phyloP scores from a whole-genome alignment of 305 asterid genomes.

The Solanum hybrid region DNA sequence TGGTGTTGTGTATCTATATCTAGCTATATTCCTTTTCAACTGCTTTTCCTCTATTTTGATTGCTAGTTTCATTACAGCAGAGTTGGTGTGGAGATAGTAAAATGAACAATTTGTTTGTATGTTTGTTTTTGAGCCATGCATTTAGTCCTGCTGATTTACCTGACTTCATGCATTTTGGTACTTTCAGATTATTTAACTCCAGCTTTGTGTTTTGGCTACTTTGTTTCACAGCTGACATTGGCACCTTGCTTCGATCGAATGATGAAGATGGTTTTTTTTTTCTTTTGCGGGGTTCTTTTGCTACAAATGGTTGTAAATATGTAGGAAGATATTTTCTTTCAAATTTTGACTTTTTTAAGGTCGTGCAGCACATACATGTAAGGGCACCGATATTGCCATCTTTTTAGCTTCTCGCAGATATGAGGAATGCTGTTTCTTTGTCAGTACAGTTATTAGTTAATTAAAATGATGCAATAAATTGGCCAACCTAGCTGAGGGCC shows the following conservation, averaged over 20 bases:
- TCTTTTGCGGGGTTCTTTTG: background rate
- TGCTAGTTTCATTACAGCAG: background rate
- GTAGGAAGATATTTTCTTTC: constrained; percentile 19
- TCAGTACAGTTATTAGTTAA: background rate
- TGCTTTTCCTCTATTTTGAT: background rate
- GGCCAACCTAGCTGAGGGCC: background rate
- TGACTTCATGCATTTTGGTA: constrained; percentile 19
- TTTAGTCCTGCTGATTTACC: background rate
- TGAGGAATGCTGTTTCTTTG: background rate
- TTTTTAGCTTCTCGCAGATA: background rate
- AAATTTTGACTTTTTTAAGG: background rate
- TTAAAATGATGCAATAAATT: background rate
- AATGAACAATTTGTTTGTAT: background rate
- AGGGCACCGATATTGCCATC: background rate
- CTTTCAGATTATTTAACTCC: background rate
- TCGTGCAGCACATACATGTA: background rate
- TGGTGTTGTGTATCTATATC: background rate
- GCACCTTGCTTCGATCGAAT: background rate
- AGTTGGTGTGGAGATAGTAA: background rate
- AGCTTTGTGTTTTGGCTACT: background rate
- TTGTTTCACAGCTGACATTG: background rate
- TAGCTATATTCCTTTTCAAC: background rate
- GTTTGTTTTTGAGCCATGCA: background rate
- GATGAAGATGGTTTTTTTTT: background rate
- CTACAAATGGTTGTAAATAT: constrained; percentile 34